A percentile compares a stretch with the other conserved stretches of the same genome.
These are phyloP conservation scores for Sarcomyxa edulis DNA, from an alignment of 768 basidiomycete species.

Conservation along the genomic window DNA sequence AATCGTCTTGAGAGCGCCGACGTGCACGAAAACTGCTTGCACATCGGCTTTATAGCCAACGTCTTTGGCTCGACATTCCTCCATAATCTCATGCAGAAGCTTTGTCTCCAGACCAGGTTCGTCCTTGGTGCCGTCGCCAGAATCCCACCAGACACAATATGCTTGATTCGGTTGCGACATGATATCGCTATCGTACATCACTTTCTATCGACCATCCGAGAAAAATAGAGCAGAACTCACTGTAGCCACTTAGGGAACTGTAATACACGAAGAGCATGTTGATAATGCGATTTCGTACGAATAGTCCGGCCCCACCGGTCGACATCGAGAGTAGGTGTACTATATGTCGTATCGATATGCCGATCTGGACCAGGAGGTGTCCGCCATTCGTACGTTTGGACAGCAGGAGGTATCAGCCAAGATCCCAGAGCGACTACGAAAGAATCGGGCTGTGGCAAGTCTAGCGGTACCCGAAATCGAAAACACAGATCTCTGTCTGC, in stretches of 20 bases:
- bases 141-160: conserved; percentile 45
- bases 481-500: conserved; percentile 25
- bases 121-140: conserved; percentile 22
- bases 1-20: conserved; percentile 46
- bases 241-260: conserved; percentile 43
- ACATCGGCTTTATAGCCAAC: conserved; percentile 32
- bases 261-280: conserved; percentile 37
- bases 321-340: neutral
- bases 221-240: too few species aligned
- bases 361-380: conserved; percentile 9
- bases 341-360: neutral
- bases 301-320: conserved; percentile 7
- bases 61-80: conserved; percentile 33
- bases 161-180: conserved; percentile 29
- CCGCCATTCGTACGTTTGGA: conserved; percentile 24
- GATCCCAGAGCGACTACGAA: conserved; percentile 45
- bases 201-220: too few species aligned
- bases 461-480: conserved; percentile 35
- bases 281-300: conserved; percentile 21
- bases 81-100: conserved; percentile 37
- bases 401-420: conserved; percentile 31
- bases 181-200: too few species aligned
- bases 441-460: conserved; percentile 18
- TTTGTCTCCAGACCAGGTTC: conserved; percentile 35
- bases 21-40: conserved; percentile 61